phyloP scores from a whole-genome alignment of 768 basidiomycete genomes.

The Leccinum arenicola region DNA sequence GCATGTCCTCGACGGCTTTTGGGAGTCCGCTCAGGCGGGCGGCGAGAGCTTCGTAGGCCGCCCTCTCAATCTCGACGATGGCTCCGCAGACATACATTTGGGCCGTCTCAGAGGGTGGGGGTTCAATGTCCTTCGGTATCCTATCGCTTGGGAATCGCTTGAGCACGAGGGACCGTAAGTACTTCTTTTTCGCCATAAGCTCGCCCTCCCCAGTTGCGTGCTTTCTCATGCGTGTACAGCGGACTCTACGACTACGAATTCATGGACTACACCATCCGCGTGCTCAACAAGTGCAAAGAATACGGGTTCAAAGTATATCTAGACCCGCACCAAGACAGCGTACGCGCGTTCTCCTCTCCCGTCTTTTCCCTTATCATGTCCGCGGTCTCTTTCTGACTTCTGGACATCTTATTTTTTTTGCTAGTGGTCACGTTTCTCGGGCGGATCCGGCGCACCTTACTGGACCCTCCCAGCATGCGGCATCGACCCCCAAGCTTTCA shows the following conservation, averaged over 20 bases:
- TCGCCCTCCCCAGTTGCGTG: not conserved
- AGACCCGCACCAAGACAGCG: slow-evolving; percentile 95
- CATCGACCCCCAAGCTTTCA: slow-evolving; percentile 81
- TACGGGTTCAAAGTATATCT: slow-evolving; percentile 91
- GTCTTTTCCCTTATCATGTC: not conserved
- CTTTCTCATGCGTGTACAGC: slow-evolving; percentile 37
- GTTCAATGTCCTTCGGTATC: slow-evolving; percentile 79
- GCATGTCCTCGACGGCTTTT: slow-evolving; percentile 70
- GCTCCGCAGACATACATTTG: slow-evolving; percentile 82
- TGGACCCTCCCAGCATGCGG: slow-evolving; percentile 94
- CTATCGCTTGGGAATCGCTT: slow-evolving; percentile 93
- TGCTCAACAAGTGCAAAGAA: slow-evolving; percentile 88
- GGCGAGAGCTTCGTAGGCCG: slow-evolving; percentile 70
- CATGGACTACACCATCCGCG: slow-evolving; percentile 86
- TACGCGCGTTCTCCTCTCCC: slow-evolving; percentile 40
- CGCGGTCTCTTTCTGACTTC: not conserved
- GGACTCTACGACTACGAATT: slow-evolving; percentile 88
- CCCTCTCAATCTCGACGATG: slow-evolving; percentile 83
- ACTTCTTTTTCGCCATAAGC: not conserved
- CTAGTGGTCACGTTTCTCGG: slow-evolving; percentile 94
- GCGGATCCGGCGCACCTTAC: slow-evolving; percentile 91
- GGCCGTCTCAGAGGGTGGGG: slow-evolving; percentile 90
- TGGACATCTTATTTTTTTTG: not conserved
- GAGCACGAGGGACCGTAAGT: slow-evolving; percentile 96
- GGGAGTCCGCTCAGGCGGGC: slow-evolving; percentile 73